Evolutionary conservation across 805 yeast genomes (phyloP).

Genomic region (Yamadazyma scolyti): DNA sequence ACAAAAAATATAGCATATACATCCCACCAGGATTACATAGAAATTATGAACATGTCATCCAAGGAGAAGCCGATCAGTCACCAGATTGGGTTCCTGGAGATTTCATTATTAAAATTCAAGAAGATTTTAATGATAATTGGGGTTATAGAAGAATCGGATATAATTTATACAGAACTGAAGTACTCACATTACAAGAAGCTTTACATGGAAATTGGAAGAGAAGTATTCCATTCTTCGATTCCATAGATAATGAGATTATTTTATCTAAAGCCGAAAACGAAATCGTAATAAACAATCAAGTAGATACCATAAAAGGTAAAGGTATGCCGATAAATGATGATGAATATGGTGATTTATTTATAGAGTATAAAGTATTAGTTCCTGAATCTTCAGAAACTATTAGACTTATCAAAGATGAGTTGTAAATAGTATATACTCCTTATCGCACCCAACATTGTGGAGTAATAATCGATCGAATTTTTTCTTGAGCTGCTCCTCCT

Average conservation of each 20-base stretch:
- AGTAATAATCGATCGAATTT: too few species aligned
- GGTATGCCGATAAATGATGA: conserved; percentile 77
- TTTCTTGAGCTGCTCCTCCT: too few species aligned
- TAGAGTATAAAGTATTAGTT: conserved; percentile 46
- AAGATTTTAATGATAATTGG: conserved; percentile 53
- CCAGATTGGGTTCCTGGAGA: conserved; percentile 88
- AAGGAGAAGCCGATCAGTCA: conserved; percentile 78
- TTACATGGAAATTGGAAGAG: conserved; percentile 78
- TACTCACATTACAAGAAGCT: conserved; percentile 69
- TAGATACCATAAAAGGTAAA: conserved; percentile 65
- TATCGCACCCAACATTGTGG: too few species aligned
- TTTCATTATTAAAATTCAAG: conserved; percentile 57
- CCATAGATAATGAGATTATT: conserved; percentile 41
- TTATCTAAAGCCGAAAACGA: conserved; percentile 51
- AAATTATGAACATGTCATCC: conserved; percentile 51
- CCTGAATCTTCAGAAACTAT: too few species aligned
- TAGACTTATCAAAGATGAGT: too few species aligned
- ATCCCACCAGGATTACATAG: conserved; percentile 70
- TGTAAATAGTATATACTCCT: too few species aligned
- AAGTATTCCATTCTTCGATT: conserved; percentile 62
- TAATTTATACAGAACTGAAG: conserved; percentile 78
- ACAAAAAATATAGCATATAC: conserved; percentile 56
- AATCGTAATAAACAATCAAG: conserved; percentile 59
- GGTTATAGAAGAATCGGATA: conserved; percentile 83
- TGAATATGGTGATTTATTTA: conserved; percentile 42